Conservation (phyloP, 2,329 filamentous ascomycete species). For the Macrophomina phaseolina region DNA sequence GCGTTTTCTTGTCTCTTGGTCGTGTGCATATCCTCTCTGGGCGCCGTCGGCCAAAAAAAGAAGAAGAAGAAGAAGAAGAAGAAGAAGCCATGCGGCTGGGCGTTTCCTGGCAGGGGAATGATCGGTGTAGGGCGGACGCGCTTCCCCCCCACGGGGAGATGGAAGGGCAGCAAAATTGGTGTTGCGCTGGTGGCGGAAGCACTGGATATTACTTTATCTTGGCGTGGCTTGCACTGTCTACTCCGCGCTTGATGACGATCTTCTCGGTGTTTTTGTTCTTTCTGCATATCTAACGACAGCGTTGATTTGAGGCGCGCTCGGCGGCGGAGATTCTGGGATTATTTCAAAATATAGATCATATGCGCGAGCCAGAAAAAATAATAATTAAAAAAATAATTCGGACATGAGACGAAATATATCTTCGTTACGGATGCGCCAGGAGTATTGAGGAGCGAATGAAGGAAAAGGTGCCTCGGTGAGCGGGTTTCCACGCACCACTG, state of each 20-base stretch:
- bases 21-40: background rate
- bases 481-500: too few relatives aligned
- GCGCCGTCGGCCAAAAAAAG: background rate
- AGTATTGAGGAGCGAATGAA: too few relatives aligned
- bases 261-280: background rate
- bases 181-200: too few relatives aligned
- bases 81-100: constrained; percentile 13
- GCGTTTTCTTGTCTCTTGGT: background rate
- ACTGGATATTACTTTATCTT: too few relatives aligned
- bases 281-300: background rate
- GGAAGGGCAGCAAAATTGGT: background rate
- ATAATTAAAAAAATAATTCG: too few relatives aligned
- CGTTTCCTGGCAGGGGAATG: background rate
- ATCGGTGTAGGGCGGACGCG: too few relatives aligned
- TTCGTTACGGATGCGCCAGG: too few relatives aligned
- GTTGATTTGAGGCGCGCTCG: background rate
- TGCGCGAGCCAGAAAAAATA: background rate
- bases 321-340: background rate
- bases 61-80: background rate
- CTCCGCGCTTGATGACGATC: background rate
- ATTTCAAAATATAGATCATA: background rate
- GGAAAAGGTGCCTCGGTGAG: too few relatives aligned
- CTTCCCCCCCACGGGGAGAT: too few relatives aligned
- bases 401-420: too few relatives aligned
- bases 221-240: background rate